Base-by-base conservation (phyloP, 1,139 yeast genomes). In the Wickerhamomyces sp. region DNA sequence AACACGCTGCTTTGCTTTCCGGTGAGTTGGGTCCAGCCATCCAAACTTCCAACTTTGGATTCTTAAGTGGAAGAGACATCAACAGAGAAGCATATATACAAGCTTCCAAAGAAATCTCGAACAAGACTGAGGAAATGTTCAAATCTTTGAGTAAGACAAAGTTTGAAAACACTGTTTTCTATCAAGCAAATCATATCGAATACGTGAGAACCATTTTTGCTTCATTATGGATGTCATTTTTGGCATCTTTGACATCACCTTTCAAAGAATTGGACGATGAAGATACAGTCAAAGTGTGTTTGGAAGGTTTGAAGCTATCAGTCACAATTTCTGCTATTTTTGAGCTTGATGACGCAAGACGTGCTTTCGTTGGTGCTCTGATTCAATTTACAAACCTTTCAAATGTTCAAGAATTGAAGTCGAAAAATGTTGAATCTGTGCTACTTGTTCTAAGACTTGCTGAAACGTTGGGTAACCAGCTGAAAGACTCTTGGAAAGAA, bases 191-290 rank as follows among this genome's bases (percentile, higher is more conserved):
- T 4, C 91, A 84, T 55, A 77, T 86, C 15, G 93, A 87, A 46
- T 96, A 91, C 56, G 96, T 89, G 16, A 83, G 76, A 52, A 91
- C 96, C 1, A 86, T 93, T 55, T 91, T 91, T 61, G 96, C 89
- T 51, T 87, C 87, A 12, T 67, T 86, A 32, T 93, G 99, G 99
- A 88, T 91, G 96, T 87, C 96, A 0, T 75, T 91, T 35, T 68
- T 93, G 46, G 98, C 96, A 6, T 96, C 95, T 1, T 69, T 93
- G 35, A 87, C 96, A 0, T 93, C 94, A 4, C 94, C 96, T 5
- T 87, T 89, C 62, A 88, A 84, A 55, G 95, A 86, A 41, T 80
- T 82, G 42, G 93, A 86, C 44, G 96, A 88, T 47, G 70, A 71
- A 13, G 91, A 80, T 33, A 75, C 85, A 5, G 70, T 84, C n/a